Evolutionary conservation across 257 asterid genomes (phyloP), one percentile per base, ranked within the genome.

Genomic region (Cordia subcordata): DNA sequence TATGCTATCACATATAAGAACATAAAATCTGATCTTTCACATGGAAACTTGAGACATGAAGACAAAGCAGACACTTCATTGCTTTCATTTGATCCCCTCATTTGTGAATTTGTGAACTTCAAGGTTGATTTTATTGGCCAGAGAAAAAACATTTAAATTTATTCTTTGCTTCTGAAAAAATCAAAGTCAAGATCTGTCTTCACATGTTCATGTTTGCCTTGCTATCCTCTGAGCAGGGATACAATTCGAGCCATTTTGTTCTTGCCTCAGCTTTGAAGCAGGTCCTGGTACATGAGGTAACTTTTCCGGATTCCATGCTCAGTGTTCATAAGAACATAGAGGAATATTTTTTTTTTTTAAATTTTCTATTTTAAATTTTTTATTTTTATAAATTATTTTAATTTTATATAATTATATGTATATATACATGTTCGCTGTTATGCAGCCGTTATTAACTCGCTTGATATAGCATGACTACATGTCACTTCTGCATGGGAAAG

Each of bases 251-350:
- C 59, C 93, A 88, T 73, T 60, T 72, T 63, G 84, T 84, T 65
- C 88, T 88, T 62, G 82, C 94, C 61, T 68, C 80, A 40, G 79
- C 87, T 17, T 77, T 86, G 82, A 88, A 92, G 82, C 85, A 86
- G 72, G 80, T 88, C 66, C 82, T 92, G 87, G 81, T 81, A 67
- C 96, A 92, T 66, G 99, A 92, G 95, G 98, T 84, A 68, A 68
- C 74, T 72, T 38, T 54, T 57, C 53, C 65, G 58, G 35, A 27
- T 27, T 27, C 35, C 35, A 27, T 27, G 35, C 35, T 27, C 13
- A 2, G 54, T 49, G 22, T n/a, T 49, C 54, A 49, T 49, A 13
- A 49, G 13, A 4, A 11, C 54, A 19, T 49, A 42, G 14, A 42
- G 12, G 35, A 27, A 27, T n/a, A n/a, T n/a, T n/a, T n/a, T n/a